Evolutionary conservation across 345 rosid genomes (phyloP), one percentile per base, ranked within the genome.

Genomic region (Hypericum perforatum): DNA sequence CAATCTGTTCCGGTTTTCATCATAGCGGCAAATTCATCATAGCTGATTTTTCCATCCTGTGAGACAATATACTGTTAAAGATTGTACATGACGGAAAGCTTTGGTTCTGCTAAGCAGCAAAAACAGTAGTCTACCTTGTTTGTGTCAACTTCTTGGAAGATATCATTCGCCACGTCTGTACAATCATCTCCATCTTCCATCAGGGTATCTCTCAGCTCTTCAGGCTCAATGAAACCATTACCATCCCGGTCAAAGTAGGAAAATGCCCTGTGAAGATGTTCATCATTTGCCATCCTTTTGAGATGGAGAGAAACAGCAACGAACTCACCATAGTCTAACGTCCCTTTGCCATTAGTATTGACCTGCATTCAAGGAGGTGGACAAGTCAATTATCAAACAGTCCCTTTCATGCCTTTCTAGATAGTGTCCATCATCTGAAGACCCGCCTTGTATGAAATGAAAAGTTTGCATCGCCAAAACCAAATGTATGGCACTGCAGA

Each of bases 1-100:
- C 99, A 94, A 67, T 94, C 99, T 0, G 99, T 94, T 62, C 97
- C 99, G 0, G 97, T 89, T 71, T 79, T 94, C 99, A 94, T 94
- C 99, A 94, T 94, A 3, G 97, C 99, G 10, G 72, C 86, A 51
- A 94, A 94, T 79, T 94, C 99, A 46, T 89, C 96, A 15, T 82
- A 94, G 84, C 99, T 94, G 52, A 94, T 94, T 58, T 62, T 71
- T n/a, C 99, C 99, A 47, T 94, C 99, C 99, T 94, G 76, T 55
- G 64, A 39, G 32, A 4, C 32, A 22, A 22, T 22, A 22, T 4
- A 22, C 4, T 4, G 32, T 22, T 22, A 22, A 22, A 22, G 2
- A 22, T 22, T 22, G 32, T 22, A 22, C 32, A 22, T 4, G 32
- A 22, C 1, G 32, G 32, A 22, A 4, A 22, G 1, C 4, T 22